A percentile compares a stretch with the other conserved stretches of the same genome.
These are phyloP conservation scores for Aspergillus piperis DNA, from an alignment of 2,329 filamentous ascomycete genomes.

Conservation along the genomic window DNA sequence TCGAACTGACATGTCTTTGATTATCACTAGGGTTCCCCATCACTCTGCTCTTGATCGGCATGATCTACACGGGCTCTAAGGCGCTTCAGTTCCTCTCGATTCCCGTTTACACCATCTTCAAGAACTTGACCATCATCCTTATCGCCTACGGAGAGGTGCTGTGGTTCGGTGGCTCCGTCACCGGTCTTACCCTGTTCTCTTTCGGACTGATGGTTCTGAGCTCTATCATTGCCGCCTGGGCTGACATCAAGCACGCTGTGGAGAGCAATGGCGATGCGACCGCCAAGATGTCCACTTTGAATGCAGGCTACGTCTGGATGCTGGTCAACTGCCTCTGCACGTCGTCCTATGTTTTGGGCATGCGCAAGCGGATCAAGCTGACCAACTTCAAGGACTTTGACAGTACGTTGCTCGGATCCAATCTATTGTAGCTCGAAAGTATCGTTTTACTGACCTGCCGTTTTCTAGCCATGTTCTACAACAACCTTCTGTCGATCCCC, in stretches of 20 bases:
- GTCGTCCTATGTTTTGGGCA: constrained; percentile 82
- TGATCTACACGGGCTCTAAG: constrained; percentile 98
- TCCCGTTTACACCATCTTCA: constrained; percentile 99
- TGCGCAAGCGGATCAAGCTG: constrained; percentile 98
- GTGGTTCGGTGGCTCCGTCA: constrained; percentile 95
- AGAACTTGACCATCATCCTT: constrained; percentile 98
- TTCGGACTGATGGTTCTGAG: constrained; percentile 97
- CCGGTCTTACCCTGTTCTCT: constrained; percentile 81
- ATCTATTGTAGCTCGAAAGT: too few relatives aligned
- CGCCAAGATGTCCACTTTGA: constrained; percentile 80
- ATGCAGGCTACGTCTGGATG: constrained; percentile 98
- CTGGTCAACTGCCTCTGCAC: constrained; percentile 93
- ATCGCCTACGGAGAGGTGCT: constrained; percentile 98
- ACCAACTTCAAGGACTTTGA: constrained; percentile 99
- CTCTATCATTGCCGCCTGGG: constrained; percentile 93
- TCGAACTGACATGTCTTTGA: constrained; percentile 8
- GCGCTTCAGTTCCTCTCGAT: constrained; percentile 95
- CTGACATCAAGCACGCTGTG: constrained; percentile 86
- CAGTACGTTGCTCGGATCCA: constrained; percentile 64
- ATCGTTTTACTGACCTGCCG: constrained; percentile 9
- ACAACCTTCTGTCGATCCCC: constrained; percentile 95
- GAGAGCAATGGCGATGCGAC: constrained; percentile 67
- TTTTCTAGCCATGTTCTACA: constrained; percentile 93
- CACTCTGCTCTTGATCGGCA: constrained; percentile 90
- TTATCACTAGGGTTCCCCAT: constrained; percentile 80